These are phyloP conservation scores for Dactylonectria estremocensis DNA, from an alignment of 2,329 filamentous ascomycete genomes.

Conservation along the genomic window DNA sequence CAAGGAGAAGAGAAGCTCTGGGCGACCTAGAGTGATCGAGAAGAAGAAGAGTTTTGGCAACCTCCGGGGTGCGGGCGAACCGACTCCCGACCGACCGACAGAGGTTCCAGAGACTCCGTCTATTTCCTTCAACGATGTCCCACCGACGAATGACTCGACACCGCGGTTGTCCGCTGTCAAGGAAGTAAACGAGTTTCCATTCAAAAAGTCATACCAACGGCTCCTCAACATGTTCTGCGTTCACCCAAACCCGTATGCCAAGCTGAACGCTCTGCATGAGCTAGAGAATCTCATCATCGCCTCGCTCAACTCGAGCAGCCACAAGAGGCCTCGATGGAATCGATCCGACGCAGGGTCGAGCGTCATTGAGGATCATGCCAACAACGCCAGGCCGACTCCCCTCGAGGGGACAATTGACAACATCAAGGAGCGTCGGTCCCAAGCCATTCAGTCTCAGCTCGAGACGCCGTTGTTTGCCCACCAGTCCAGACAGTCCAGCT, in stretches of 20 bases:
- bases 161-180: conserved; percentile 42
- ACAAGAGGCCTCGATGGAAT: conserved; percentile 55
- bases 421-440: conserved; percentile 77
- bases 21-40: conserved; percentile 69
- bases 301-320: conserved; percentile 66
- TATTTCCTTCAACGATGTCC: conserved; percentile 59
- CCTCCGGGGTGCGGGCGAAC: conserved; percentile 67
- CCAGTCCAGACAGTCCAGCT: conserved; percentile 58
- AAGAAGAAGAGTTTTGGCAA: conserved; percentile 80
- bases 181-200: conserved; percentile 76
- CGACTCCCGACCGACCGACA: conserved; percentile 51
- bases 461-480: conserved; percentile 51
- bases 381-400: conserved; percentile 58
- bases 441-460: conserved; percentile 57
- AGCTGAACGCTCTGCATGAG: conserved; percentile 87
- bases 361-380: conserved; percentile 52
- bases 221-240: conserved; percentile 90
- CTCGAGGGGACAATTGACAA: conserved; percentile 80
- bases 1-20: conserved; percentile 61
- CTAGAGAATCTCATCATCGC: conserved; percentile 86
- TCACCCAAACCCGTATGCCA: conserved; percentile 88
- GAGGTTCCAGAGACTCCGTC: conserved; percentile 58
- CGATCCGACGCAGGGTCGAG: conserved; percentile 56
- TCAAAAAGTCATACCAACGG: conserved; percentile 83
- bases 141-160: conserved; percentile 48